Evolutionary conservation across 164 flowering plant species (phyloP), one percentile per base, ranked within the genome.

Genomic region (Nymphaea colorata): DNA sequence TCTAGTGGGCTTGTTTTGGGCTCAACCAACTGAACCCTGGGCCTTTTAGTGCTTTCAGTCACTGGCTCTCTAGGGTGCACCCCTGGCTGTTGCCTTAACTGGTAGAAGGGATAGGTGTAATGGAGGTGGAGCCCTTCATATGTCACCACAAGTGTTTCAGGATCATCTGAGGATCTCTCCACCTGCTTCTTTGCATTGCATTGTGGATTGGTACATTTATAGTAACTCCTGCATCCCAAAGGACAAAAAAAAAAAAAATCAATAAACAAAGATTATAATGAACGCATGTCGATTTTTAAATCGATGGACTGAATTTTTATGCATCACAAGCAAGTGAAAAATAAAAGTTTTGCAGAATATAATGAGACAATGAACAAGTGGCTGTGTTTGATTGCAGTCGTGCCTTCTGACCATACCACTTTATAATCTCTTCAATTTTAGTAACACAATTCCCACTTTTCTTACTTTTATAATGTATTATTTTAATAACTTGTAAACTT

Each of bases 61-160:
- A 36, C 70, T 7, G 47, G 62, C 18, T n/a, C 43, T 1, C 70
- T 64, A 6, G 67, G 64, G n/a, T 17, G 36, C 36, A 25, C 65
- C 62, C 43, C 12, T 10, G 57, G 8, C 14, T 51, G 53, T 43
- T 67, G 76, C 45, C 44, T 64, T 43, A 57, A 44, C 6, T 73
- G 68, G 74, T 85, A 82, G 70, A 71, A 83, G 36, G 94, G 89
- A 76, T 82, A 86, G 41, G 83, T 76, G 60, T 84, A 93, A 69
- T 93, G 98, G 62, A 93, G 87, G 76, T 93, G 98, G 62, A 91
- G 90, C 3, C 98, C 98, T 77, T 93, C 98, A 45, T 93, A 93
- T 62, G 98, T 91, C 78, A 93, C 76, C 66, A 91, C 74, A 51
- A 93, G 76, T 3, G 87, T 84, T 44, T 89, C 96, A 1, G 86